phyloP scores from a whole-genome alignment of 1,139 yeast species.

The Arxiozyma telluris region DNA sequence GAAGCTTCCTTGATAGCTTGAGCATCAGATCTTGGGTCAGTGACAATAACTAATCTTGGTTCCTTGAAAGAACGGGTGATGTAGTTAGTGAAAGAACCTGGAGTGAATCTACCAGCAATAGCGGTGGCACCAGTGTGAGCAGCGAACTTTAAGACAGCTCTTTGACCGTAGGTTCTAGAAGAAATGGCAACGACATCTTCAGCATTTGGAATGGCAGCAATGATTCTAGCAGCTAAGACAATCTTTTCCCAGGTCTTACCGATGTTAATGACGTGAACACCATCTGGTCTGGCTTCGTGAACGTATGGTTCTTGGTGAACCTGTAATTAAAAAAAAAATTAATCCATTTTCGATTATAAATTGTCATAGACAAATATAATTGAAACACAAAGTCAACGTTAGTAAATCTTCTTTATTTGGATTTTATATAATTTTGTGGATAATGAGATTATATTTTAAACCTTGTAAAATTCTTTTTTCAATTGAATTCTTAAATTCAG shows the following conservation, averaged over 20 bases:
- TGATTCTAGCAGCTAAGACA: conserved; percentile 98
- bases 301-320: conserved; percentile 99
- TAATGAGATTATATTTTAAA: background rate
- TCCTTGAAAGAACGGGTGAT: conserved; percentile 99
- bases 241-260: conserved; percentile 99
- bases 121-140: conserved; percentile 99
- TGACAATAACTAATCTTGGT: conserved; percentile 98
- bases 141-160: conserved; percentile 99
- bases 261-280: conserved; percentile 96
- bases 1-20: conserved; percentile 99
- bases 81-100: conserved; percentile 99
- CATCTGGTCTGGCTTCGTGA: conserved; percentile 99
- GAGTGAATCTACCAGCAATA: conserved; percentile 99
- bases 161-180: conserved; percentile 99
- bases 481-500: no score
- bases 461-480: background rate
- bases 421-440: background rate
- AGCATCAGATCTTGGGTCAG: conserved; percentile 99
- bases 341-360: background rate
- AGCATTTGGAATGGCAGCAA: conserved; percentile 98
- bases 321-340: conserved; percentile 32
- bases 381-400: background rate
- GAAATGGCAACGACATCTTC: conserved; percentile 98
- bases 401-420: background rate
- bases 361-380: background rate